phyloP scores from a whole-genome alignment of 441 rosid genomes.

The Gossypium gossypioides region DNA sequence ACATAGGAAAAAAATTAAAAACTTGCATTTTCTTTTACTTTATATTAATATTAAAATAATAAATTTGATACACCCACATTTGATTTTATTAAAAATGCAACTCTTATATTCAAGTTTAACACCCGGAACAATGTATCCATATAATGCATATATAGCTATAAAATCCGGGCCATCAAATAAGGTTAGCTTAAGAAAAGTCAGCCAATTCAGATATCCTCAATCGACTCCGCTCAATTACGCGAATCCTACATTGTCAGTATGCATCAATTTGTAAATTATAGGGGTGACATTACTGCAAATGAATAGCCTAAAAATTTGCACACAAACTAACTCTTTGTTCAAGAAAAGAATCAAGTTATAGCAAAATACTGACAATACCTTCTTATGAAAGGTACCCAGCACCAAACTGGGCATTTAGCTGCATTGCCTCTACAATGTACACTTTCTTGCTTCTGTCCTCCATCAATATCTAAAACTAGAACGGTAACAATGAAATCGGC shows the following conservation, averaged over 20 bases:
- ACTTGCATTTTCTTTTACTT: neutral
- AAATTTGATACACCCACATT: neutral
- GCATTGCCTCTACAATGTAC: constrained; percentile 1
- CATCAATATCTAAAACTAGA: constrained; percentile 10
- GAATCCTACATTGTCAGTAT: neutral
- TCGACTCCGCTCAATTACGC: neutral
- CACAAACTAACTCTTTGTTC: neutral
- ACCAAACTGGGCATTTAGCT: neutral
- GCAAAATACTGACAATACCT: neutral
- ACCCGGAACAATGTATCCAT: neutral
- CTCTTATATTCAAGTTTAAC: neutral
- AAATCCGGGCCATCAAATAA: neutral
- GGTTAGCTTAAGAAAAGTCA: neutral
- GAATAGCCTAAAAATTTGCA: neutral
- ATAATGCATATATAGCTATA: neutral
- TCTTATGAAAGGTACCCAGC: neutral
- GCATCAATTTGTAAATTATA: neutral
- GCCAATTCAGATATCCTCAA: neutral
- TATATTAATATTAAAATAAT: no score
- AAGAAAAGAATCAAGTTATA: constrained; percentile 5
- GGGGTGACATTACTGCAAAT: neutral
- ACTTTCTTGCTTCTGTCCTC: constrained; percentile 5
- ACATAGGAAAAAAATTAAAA: no score
- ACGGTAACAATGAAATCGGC: constrained; percentile 7
- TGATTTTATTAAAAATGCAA: neutral